Percentiles rank a stretch among this genome's conserved stretches.
Conservation (phyloP, 176 grass and related monocot species). For the Hordeum marinum region DNA sequence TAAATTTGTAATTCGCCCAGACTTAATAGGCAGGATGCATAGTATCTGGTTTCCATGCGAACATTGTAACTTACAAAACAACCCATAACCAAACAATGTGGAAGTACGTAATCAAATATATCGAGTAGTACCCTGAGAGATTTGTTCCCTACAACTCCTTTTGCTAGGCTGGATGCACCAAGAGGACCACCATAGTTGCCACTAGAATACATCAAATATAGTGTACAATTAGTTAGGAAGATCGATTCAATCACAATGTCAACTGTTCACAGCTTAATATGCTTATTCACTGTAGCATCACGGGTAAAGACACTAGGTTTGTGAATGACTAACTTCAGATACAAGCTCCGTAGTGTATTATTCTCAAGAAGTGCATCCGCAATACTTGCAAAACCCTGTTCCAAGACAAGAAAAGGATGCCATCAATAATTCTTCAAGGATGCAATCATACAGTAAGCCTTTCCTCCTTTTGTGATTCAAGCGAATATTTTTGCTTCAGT, state of each 20-base stretch:
- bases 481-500: neutral
- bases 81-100: neutral
- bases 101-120: slow-evolving; percentile 1
- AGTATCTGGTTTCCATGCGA: slow-evolving; percentile 2
- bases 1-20: neutral
- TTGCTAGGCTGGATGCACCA: slow-evolving; percentile 81
- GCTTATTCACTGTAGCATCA: slow-evolving; percentile 3
- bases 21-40: neutral
- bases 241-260: slow-evolving; percentile 12
- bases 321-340: slow-evolving; percentile 79
- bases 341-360: slow-evolving; percentile 72
- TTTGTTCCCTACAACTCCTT: slow-evolving; percentile 85
- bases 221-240: slow-evolving; percentile 25
- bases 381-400: slow-evolving; percentile 91
- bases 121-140: slow-evolving; percentile 77
- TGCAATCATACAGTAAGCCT: neutral
- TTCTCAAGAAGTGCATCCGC: slow-evolving; percentile 94
- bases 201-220: slow-evolving; percentile 49
- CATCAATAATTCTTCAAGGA: slow-evolving; percentile 10
- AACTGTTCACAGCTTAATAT: slow-evolving; percentile 11
- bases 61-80: neutral
- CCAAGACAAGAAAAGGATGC: slow-evolving; percentile 13
- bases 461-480: slow-evolving; percentile 18
- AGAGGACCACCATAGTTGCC: slow-evolving; percentile 96
- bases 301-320: slow-evolving; percentile 16